Base-by-base conservation (phyloP, 2,329 filamentous ascomycete species). In the Aspergillus eucalypticola region DNA sequence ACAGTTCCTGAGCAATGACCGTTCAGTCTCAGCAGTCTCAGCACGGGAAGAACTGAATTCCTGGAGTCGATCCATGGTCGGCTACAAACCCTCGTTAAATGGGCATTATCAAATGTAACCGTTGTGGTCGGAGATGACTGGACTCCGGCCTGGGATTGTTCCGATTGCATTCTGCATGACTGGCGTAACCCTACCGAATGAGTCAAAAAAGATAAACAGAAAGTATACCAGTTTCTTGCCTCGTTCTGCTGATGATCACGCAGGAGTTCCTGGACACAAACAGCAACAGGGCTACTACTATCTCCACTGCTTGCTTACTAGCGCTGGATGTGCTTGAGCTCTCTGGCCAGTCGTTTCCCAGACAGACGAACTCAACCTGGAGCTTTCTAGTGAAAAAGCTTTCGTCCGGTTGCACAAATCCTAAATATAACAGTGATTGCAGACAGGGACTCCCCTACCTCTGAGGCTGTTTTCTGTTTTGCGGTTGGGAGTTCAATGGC, bases 21-120 rank as follows among this genome's bases (percentile, higher is more conserved):
- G 10, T 8, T 51, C 19, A 8, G 32, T 42, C 17, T 39, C 32
- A 35, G 27, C 27, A 29, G 27, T 29, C 27, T 11, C 32, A 48
- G 25, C 29, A 13, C 44, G 46, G 56, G 23, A 27, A 25, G 23
- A 25, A 46, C 50, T 38, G 49, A 39, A 48, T 44, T 60, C 50
- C 51, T 56, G 44, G 29, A 35, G 52, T 52, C 54, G 58, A 63
- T 52, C 44, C 32, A 35, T 35, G 32, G 32, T 35, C 32, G 32
- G 32, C 32, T 13, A 35, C 11, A 35, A 35, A 54, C 23, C 27
- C 38, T 23, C 42, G 32, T 13, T 19, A 32, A 52, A n/a, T 27
- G 23, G 17, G 29, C 55, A 32, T 39, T 27, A 27, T 46, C 46
- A 60, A 39, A 61, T 59, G 56, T 59, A 59, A 61, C 60, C 51